phyloP scores from a whole-genome alignment of 2,329 filamentous ascomycete genomes.

The Rutstroemia sp. region DNA sequence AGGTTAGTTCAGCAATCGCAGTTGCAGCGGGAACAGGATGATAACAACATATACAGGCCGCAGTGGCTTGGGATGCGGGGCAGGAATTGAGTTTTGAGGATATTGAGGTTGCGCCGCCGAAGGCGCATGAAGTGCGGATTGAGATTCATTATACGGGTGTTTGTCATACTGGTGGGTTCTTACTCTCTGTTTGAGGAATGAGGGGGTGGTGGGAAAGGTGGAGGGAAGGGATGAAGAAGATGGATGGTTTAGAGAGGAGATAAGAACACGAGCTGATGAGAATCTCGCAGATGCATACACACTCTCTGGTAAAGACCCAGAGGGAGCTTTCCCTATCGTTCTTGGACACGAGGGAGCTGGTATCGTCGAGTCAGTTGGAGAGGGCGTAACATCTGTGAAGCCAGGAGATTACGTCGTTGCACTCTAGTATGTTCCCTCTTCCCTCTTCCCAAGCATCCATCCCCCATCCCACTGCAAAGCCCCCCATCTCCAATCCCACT shows the following conservation, averaged over 20 bases:
- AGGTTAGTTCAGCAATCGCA: slow-evolving; percentile 21
- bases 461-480: background rate
- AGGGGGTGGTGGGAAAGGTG: background rate
- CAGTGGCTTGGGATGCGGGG: slow-evolving; percentile 94
- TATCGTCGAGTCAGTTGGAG: slow-evolving; percentile 86
- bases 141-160: slow-evolving; percentile 97
- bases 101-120: slow-evolving; percentile 82
- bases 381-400: slow-evolving; percentile 93
- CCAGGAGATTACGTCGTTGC: slow-evolving; percentile 85
- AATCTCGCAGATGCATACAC: slow-evolving; percentile 71
- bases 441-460: background rate
- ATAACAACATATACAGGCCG: slow-evolving; percentile 48
- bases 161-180: slow-evolving; percentile 78
- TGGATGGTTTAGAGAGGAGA: too few relatives aligned
- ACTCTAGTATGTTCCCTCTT: slow-evolving; percentile 58
- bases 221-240: too few relatives aligned
- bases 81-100: slow-evolving; percentile 86
- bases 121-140: slow-evolving; percentile 91
- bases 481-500: background rate
- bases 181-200: too few relatives aligned
- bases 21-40: background rate
- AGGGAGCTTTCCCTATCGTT: slow-evolving; percentile 86
- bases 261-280: slow-evolving; percentile 5
- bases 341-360: slow-evolving; percentile 88
- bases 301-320: slow-evolving; percentile 91